Base-by-base conservation (phyloP, 2,329 filamentous ascomycete genomes). In the Fusarium longipes region DNA sequence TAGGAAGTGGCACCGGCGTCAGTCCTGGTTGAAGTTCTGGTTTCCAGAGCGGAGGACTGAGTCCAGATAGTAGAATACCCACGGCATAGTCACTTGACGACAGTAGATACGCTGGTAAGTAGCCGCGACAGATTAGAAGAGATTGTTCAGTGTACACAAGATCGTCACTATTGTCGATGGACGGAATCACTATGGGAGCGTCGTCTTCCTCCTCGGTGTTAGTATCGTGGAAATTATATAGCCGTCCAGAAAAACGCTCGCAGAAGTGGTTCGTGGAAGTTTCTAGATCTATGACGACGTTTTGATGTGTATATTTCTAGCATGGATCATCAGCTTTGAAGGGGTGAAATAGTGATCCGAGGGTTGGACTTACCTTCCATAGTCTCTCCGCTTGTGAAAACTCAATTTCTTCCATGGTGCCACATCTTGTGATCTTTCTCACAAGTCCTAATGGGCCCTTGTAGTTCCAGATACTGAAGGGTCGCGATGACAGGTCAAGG, bases 1-100 rank as follows among this genome's bases (percentile, higher is more conserved):
- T n/a, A 5, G 40, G 40, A 5, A 43, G 3, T 1, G 20, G 15
- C 1, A 12, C n/a, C 25, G 25, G 8, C 5, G 2, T 29, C 14
- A 12, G n/a, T 14, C 3, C 4, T 25, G 5, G 12, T 0, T 25
- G 25, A 18, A n/a, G 24, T 3, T 5, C 8, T 15, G 40, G 24
- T 14, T n/a, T 5, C 40, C 25, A 43, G 6, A 18, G 11, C 20
- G 25, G 24, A 18, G 15, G 17, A 29, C n/a, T 17, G 7, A 29
- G 25, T 18, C 29, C 25, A 6, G 40, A 43, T 5, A 20, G 3
- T 1, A 43, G n/a, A 5, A 43, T 18, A 15, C 40, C 25, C 6
- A 43, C 24, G 5, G 40, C 40, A 3, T 29, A 29, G 2, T 29
- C n/a, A 6, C 40, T 18, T 1, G 22, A 43, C 3, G 25, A 29